phyloP scores from a whole-genome alignment of 345 rosid genomes.

The Camelina laxa region DNA sequence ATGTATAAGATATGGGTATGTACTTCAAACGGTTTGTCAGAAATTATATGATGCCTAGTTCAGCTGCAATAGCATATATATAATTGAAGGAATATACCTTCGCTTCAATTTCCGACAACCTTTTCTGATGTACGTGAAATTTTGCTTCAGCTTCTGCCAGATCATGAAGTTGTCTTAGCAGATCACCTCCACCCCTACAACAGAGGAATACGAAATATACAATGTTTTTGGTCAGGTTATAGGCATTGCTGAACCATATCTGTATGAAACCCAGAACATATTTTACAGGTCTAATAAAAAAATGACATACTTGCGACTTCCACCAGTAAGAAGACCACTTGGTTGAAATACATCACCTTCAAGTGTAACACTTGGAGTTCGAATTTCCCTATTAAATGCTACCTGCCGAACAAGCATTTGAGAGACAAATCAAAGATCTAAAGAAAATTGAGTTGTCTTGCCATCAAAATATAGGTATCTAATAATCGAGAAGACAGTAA shows the following conservation, averaged over 20 bases:
- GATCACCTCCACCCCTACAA: slow-evolving; percentile 81
- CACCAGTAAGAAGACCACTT: slow-evolving; percentile 92
- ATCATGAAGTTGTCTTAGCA: slow-evolving; percentile 79
- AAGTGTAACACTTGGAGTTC: slow-evolving; percentile 81
- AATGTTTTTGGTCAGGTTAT: slow-evolving; percentile 1
- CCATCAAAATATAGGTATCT: slow-evolving; percentile 8
- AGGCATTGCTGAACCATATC: slow-evolving; percentile 4
- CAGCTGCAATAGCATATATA: slow-evolving; percentile 8
- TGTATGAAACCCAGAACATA: slow-evolving; percentile 14
- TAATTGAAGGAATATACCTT: slow-evolving; percentile 52
- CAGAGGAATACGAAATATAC: slow-evolving; percentile 17
- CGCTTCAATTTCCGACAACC: slow-evolving; percentile 69
- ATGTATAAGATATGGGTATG: background rate
- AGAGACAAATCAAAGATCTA: slow-evolving; percentile 22
- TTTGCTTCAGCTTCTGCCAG: slow-evolving; percentile 78
- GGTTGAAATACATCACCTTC: slow-evolving; percentile 95
- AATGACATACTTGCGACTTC: slow-evolving; percentile 77
- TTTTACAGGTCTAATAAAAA: slow-evolving; percentile 13
- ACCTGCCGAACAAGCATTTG: slow-evolving; percentile 54
- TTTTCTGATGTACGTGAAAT: slow-evolving; percentile 65
- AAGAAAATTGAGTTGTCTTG: slow-evolving; percentile 3
- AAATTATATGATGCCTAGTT: slow-evolving; percentile 1
- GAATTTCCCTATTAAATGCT: slow-evolving; percentile 70
- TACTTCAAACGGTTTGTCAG: background rate
- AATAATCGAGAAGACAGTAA: slow-evolving; percentile 15